Evolutionary conservation across 371 early-diverging fungal genomes (phyloP).

Genomic region (Apophysomyces trapeziformis): DNA sequence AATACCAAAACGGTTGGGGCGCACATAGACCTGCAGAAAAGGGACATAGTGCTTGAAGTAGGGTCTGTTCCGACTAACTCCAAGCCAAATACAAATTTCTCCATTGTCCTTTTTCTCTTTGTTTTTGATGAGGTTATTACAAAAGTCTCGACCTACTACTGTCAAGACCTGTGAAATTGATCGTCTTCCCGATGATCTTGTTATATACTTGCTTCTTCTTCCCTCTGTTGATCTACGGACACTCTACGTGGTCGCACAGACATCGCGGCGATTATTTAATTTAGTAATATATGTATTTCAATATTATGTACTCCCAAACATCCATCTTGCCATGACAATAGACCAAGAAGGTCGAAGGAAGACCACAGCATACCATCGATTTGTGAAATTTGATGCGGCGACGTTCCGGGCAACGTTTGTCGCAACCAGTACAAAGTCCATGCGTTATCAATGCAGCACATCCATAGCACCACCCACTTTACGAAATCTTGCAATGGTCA

Average conservation of each 20-base stretch:
- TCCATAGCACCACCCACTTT: conserved; percentile 13
- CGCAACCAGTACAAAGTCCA: conserved; percentile 5
- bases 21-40: neutral
- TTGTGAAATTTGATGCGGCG: conserved; percentile 13
- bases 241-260: conserved; percentile 11
- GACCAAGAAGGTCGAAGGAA: conserved; percentile 22
- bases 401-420: conserved; percentile 19
- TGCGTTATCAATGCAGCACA: conserved; percentile 17
- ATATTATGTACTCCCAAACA: conserved; percentile 15
- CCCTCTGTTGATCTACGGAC: conserved; percentile 18
- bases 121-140: neutral
- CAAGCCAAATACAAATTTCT: neutral
- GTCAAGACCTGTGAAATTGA: neutral
- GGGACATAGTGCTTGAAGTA: neutral
- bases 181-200: conserved; percentile 17
- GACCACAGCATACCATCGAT: conserved; percentile 12
- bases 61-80: neutral
- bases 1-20: neutral
- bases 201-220: conserved; percentile 13
- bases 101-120: conserved; percentile 7
- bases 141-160: neutral
- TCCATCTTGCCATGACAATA: conserved; percentile 16
- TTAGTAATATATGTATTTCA: conserved; percentile 8
- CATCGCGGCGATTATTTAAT: conserved; percentile 14
- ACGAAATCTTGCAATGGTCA: neutral